phyloP scores from a whole-genome alignment of 164 flowering plant genomes.

The Dillenia suffruticosa region DNA sequence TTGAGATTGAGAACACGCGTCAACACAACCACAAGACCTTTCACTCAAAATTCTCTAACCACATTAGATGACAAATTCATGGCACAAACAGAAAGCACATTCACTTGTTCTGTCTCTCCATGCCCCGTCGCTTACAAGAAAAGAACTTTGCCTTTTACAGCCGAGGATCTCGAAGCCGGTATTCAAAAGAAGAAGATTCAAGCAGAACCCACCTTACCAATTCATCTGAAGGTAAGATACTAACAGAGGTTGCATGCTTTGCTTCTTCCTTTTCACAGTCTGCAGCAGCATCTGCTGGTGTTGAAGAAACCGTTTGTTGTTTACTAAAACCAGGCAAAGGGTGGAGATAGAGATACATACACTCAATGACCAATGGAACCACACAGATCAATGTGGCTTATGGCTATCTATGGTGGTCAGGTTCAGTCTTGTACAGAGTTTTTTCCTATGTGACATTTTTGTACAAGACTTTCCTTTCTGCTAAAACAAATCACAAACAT shows the following conservation, averaged over 20 bases:
- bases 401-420: slow-evolving; percentile 35
- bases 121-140: not conserved
- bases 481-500: not conserved
- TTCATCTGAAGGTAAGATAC: slow-evolving; percentile 75
- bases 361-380: slow-evolving; percentile 16
- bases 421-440: slow-evolving; percentile 60
- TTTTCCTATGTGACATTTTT: slow-evolving; percentile 28
- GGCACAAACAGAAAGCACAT: no score
- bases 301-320: slow-evolving; percentile 10
- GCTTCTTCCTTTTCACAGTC: not conserved
- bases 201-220: slow-evolving; percentile 85
- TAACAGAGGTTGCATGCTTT: not conserved
- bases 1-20: no score
- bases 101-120: not conserved
- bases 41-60: no score
- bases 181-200: slow-evolving; percentile 39
- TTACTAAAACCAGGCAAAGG: slow-evolving; percentile 39
- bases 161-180: slow-evolving; percentile 73
- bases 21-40: no score
- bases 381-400: not conserved
- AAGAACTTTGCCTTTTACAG: slow-evolving; percentile 29
- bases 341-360: slow-evolving; percentile 29
- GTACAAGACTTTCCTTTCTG: slow-evolving; percentile 50
- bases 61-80: no score
- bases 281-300: slow-evolving; percentile 2